Percentiles rank a stretch among this genome's conserved stretches.
Conservation (phyloP, 2,329 filamentous ascomycete species). For the Rosellinia necatrix region DNA sequence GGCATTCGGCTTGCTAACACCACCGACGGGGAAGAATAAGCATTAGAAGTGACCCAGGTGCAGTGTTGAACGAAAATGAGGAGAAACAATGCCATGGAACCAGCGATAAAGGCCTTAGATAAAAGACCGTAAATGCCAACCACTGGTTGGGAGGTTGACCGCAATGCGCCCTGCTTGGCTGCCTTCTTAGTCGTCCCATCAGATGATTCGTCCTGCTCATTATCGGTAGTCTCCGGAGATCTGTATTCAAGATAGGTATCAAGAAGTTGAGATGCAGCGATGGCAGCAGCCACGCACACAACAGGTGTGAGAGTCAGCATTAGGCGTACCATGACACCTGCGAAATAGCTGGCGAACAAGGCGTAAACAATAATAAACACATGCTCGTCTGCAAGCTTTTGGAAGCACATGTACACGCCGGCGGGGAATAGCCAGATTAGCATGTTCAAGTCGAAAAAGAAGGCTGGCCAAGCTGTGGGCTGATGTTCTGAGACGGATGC, state of each 20-base stretch:
- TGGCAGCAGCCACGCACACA: conserved; percentile 90
- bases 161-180: conserved; percentile 61
- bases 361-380: conserved; percentile 97
- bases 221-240: conserved; percentile 60
- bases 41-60: conserved; percentile 99
- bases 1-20: conserved; percentile 90
- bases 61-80: conserved; percentile 95
- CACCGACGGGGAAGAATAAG: conserved; percentile 97
- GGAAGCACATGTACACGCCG: conserved; percentile 98
- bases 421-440: conserved; percentile 99
- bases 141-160: conserved; percentile 71
- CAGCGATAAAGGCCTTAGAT: conserved; percentile 80
- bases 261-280: conserved; percentile 84
- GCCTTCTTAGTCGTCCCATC: conserved; percentile 64
- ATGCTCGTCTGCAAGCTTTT: conserved; percentile 90
- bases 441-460: conserved; percentile 98
- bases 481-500: conserved; percentile 99
- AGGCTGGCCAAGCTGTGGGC: conserved; percentile 97
- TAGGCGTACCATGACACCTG: conserved; percentile 97
- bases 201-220: conserved; percentile 47
- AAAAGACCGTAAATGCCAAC: conserved; percentile 82
- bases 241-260: conserved; percentile 79
- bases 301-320: conserved; percentile 98
- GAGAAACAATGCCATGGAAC: conserved; percentile 76
- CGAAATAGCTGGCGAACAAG: conserved; percentile 96